Evolutionary conservation across 2,329 filamentous ascomycete species (phyloP).

Genomic region (Neonectria faginata): DNA sequence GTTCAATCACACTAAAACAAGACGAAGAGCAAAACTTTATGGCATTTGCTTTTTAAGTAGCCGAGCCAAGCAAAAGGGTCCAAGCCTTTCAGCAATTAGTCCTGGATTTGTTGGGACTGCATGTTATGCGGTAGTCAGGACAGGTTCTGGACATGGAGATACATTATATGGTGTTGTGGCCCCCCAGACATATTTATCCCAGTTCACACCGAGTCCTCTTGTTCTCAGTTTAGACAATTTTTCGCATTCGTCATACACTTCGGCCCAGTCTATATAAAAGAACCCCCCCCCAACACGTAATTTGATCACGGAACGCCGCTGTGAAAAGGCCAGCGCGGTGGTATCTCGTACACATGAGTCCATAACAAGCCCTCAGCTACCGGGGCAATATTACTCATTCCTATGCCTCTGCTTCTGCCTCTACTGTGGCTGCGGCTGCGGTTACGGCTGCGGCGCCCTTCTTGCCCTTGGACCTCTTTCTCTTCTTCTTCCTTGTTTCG

Average conservation of each 20-base stretch:
- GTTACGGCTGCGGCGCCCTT: constrained; percentile 46
- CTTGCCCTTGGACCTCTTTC: constrained; percentile 63
- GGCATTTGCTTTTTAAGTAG: too few relatives aligned
- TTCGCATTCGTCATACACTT: constrained; percentile 24
- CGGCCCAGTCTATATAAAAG: constrained; percentile 30
- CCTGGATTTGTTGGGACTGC: too few relatives aligned
- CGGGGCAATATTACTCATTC: constrained; percentile 23
- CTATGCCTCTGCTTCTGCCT: constrained; percentile 48
- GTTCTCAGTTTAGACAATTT: constrained; percentile 5
- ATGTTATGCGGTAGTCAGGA: too few relatives aligned
- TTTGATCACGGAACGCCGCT: constrained; percentile 37
- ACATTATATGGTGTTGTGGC: too few relatives aligned
- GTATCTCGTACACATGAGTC: constrained; percentile 35
- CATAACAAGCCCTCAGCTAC: constrained; percentile 7
- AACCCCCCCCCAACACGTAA: constrained; percentile 23
- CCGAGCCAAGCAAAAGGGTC: too few relatives aligned
- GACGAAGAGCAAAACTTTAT: too few relatives aligned
- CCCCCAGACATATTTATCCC: background rate
- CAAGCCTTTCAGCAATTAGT: too few relatives aligned
- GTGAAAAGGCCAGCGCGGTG: constrained; percentile 36
- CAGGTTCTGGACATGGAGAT: too few relatives aligned
- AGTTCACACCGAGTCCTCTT: background rate
- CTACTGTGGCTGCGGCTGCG: constrained; percentile 32
- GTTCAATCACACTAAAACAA: too few relatives aligned
- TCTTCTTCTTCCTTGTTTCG: constrained; percentile 60